Conservation (phyloP, 768 basidiomycete genomes). For the Kwoniella mangroviensis region DNA sequence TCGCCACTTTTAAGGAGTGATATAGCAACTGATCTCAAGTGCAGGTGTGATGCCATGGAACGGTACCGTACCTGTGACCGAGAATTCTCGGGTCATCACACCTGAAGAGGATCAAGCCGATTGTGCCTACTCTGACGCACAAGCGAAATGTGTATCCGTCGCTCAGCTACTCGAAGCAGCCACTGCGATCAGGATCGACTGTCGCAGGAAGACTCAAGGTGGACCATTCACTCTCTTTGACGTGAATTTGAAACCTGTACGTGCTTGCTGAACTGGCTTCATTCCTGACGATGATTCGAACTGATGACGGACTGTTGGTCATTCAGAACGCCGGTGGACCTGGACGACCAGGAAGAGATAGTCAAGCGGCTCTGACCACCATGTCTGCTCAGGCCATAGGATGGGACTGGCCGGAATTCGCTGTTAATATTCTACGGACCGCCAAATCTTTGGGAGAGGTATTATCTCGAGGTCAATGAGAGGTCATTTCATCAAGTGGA, state of each 20-base stretch:
- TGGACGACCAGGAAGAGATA: conserved; percentile 48
- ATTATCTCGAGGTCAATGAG: background rate
- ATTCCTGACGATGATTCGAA: background rate
- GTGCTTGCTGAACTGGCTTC: conserved; percentile 10
- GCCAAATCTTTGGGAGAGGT: conserved; percentile 27
- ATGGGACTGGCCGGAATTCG: conserved; percentile 46
- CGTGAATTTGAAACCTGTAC: conserved; percentile 54
- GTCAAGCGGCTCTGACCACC: conserved; percentile 45
- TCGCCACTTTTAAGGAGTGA: too few species aligned
- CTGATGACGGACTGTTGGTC: background rate
- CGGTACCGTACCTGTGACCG: conserved; percentile 47
- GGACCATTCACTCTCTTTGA: conserved; percentile 47
- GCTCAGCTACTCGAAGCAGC: conserved; percentile 27
- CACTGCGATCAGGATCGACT: conserved; percentile 44
- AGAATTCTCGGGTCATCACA: conserved; percentile 40
- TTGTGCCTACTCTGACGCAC: conserved; percentile 27
- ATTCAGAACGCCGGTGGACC: conserved; percentile 52
- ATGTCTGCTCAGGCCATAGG: conserved; percentile 50
- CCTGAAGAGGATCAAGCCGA: conserved; percentile 33
- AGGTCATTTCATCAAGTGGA: background rate
- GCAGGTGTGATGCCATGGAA: conserved; percentile 52
- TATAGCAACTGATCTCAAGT: background rate
- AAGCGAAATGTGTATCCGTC: conserved; percentile 34
- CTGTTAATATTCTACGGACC: conserved; percentile 29
- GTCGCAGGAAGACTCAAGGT: conserved; percentile 24